These are phyloP conservation scores for Ensete glaucum DNA, from an alignment of 176 grass and related monocot species.

Conservation along the genomic window DNA sequence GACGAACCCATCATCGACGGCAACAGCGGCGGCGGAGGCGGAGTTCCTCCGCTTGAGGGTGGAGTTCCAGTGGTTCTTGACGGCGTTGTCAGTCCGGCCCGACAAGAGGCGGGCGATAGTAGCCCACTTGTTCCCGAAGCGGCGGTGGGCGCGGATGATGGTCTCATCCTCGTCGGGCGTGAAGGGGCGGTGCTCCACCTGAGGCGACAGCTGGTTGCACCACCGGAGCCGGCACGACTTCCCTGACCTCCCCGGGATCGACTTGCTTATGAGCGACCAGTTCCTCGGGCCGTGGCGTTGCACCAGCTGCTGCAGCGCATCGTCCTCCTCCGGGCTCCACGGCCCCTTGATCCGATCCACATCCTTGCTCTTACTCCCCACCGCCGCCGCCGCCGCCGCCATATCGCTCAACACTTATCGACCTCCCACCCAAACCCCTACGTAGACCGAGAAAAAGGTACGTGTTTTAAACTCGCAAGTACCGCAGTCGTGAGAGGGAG, in stretches of 20 bases:
- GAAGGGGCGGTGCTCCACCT: slow-evolving; percentile 90
- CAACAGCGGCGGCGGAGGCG: accelerated
- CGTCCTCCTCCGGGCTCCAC: slow-evolving; percentile 95
- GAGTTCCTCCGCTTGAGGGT: slow-evolving; percentile 71
- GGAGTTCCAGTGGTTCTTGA: slow-evolving; percentile 99
- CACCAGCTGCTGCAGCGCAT: slow-evolving; percentile 65
- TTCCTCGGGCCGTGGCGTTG: slow-evolving; percentile 60
- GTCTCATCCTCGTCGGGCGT: slow-evolving; percentile 72
- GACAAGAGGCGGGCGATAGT: slow-evolving; percentile 79
- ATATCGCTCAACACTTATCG: too few species aligned
- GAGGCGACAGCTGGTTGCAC: slow-evolving; percentile 93
- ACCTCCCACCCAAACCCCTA: background rate
- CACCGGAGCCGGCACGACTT: slow-evolving; percentile 86
- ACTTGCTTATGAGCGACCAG: slow-evolving; percentile 90
- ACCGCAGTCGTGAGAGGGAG: too few species aligned
- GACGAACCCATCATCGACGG: background rate
- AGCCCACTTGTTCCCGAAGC: slow-evolving; percentile 93
- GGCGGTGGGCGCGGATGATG: slow-evolving; percentile 68
- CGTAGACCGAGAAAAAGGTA: background rate
- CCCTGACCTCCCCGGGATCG: slow-evolving; percentile 60
- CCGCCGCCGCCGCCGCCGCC: background rate
- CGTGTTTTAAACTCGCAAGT: background rate
- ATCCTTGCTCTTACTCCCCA: background rate
- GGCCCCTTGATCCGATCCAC: slow-evolving; percentile 87
- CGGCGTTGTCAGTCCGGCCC: slow-evolving; percentile 89